Evolutionary conservation across 2,329 filamentous ascomycete species (phyloP).

Genomic region (Aureobasidium pullulans): DNA sequence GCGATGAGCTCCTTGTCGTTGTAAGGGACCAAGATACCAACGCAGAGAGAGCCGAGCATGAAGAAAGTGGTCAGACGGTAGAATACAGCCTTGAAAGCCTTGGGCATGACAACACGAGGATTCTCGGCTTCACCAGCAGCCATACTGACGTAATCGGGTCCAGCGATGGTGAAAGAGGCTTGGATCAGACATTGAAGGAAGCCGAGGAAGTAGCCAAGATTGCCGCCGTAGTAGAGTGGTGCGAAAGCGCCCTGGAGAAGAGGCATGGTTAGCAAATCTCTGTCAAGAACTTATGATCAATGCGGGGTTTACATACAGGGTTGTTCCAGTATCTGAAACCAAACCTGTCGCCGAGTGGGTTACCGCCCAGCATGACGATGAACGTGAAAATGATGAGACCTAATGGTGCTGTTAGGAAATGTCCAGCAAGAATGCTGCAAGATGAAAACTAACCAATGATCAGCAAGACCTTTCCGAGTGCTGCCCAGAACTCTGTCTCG

Average conservation of each 20-base stretch:
- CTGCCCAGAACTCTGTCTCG: conserved; percentile 62
- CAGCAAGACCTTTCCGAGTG: conserved; percentile 53
- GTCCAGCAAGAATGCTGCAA: too few species aligned
- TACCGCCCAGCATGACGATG: conserved; percentile 71
- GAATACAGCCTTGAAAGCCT: conserved; percentile 71
- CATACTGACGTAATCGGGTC: conserved; percentile 60
- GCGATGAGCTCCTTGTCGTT: conserved; percentile 54
- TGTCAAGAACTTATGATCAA: not conserved
- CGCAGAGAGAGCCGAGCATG: conserved; percentile 63
- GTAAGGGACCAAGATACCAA: conserved; percentile 66
- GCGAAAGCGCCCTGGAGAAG: conserved; percentile 46
- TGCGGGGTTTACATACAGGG: not conserved
- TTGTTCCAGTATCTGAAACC: conserved; percentile 54
- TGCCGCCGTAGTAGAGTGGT: conserved; percentile 56
- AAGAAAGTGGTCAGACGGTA: conserved; percentile 72
- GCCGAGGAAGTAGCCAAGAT: conserved; percentile 65
- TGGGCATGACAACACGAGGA: conserved; percentile 61
- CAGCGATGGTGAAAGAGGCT: conserved; percentile 60
- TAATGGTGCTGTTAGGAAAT: not conserved
- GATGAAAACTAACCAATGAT: conserved; percentile 40
- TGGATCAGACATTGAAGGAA: conserved; percentile 69
- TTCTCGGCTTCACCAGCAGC: conserved; percentile 64
- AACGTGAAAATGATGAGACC: conserved; percentile 71
- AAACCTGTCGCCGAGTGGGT: conserved; percentile 62
- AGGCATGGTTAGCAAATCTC: not conserved